Conservation (phyloP, 78 protist genomes). For the Acrasis kona region DNA sequence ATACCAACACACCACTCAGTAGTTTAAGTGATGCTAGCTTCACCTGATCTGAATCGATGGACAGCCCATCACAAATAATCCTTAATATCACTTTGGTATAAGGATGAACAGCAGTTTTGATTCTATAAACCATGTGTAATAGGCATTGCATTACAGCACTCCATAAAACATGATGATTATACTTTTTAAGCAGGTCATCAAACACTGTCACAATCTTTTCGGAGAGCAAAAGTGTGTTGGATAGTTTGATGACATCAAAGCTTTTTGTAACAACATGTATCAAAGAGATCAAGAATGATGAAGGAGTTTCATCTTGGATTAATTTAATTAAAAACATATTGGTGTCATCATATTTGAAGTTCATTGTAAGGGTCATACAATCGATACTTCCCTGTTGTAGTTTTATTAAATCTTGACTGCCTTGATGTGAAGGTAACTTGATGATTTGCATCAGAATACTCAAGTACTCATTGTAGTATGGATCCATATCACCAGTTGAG, state of each 20-base stretch:
- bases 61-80: not conserved
- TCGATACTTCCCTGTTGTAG: not conserved
- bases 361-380: not conserved
- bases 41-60: not conserved
- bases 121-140: not conserved
- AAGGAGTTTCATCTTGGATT: not conserved
- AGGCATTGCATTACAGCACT: not conserved
- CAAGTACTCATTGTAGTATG: no score
- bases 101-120: not conserved
- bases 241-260: no score
- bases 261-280: not conserved
- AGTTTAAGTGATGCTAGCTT: not conserved
- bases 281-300: not conserved
- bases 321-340: not conserved
- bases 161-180: not conserved
- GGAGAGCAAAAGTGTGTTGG: no score
- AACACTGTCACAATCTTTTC: not conserved
- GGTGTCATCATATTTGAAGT: not conserved
- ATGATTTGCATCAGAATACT: no score
- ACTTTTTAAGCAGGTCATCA: not conserved
- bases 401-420: no score
- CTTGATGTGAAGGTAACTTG: no score
- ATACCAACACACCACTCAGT: not conserved
- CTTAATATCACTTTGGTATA: not conserved
- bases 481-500: no score